Conservation (phyloP, 176 grass and related monocot species). For the Pontederia paniculata region DNA sequence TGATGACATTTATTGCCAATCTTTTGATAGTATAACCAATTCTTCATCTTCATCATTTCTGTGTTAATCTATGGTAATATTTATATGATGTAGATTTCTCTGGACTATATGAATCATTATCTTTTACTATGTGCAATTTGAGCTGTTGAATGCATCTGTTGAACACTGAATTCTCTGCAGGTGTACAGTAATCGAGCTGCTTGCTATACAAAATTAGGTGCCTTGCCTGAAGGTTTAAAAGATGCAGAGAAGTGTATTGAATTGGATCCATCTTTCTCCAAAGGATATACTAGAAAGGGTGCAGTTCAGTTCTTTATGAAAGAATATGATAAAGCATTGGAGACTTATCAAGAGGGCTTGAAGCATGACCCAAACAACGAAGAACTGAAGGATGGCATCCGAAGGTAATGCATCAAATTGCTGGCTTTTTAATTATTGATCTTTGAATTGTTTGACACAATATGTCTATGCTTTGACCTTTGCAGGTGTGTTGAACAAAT, state of each 20-base stretch:
- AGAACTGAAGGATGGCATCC: constrained; percentile 71
- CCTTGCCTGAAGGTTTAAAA: constrained; percentile 96
- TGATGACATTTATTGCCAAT: background rate
- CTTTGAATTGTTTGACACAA: background rate
- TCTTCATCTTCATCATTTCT: background rate
- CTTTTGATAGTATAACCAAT: background rate
- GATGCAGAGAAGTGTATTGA: constrained; percentile 98
- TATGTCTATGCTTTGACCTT: background rate
- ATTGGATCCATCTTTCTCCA: constrained; percentile 81
- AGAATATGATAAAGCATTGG: constrained; percentile 87
- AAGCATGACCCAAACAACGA: constrained; percentile 84
- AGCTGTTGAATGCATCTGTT: background rate
- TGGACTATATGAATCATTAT: no score
- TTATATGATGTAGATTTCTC: no score
- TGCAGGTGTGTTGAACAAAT: constrained; percentile 66
- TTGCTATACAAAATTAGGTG: constrained; percentile 88
- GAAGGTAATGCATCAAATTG: constrained; percentile 29
- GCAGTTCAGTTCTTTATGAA: constrained; percentile 99
- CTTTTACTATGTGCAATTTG: no score
- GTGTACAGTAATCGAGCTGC: constrained; percentile 98
- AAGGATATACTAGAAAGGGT: constrained; percentile 95
- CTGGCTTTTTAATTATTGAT: background rate
- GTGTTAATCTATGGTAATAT: no score
- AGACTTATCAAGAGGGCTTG: constrained; percentile 94
- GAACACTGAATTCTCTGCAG: constrained; percentile 20